A percentile compares a stretch with the other conserved stretches of the same genome.
These are phyloP conservation scores for Metschnikowia reukaufii DNA, from an alignment of 805 yeast genomes.

Conservation along the genomic window DNA sequence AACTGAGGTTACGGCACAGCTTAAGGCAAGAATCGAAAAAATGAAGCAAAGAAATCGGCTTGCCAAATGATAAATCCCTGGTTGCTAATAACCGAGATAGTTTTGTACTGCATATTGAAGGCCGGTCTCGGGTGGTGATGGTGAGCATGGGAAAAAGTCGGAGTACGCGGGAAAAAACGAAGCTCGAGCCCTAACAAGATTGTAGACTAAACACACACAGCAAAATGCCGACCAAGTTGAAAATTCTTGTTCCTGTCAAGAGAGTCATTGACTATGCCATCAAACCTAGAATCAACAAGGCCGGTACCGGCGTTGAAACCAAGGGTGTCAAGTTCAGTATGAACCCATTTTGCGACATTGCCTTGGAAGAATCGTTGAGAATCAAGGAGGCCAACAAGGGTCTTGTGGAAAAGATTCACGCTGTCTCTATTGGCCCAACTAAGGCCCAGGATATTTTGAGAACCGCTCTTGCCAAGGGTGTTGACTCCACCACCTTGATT, in stretches of 20 bases:
- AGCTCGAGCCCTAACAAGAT: neutral
- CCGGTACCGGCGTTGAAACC: slow-evolving; percentile 81
- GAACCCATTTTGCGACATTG: slow-evolving; percentile 98
- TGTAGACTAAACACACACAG: neutral
- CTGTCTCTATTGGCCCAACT: slow-evolving; percentile 85
- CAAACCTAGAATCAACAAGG: slow-evolving; percentile 86
- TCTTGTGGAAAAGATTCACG: slow-evolving; percentile 79
- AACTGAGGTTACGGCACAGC: slow-evolving; percentile 82
- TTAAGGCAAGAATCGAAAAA: slow-evolving; percentile 83
- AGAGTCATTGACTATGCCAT: slow-evolving; percentile 92
- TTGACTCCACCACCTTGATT: slow-evolving; percentile 78
- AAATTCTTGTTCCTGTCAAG: slow-evolving; percentile 90
- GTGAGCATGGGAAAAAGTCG: slow-evolving; percentile 7
- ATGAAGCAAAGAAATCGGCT: slow-evolving; percentile 66
- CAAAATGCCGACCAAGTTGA: slow-evolving; percentile 43
- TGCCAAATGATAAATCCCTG: slow-evolving; percentile 6
- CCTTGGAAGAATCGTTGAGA: slow-evolving; percentile 90
- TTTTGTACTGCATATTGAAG: slow-evolving; percentile 10
- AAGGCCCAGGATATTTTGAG: slow-evolving; percentile 87
- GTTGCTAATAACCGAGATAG: no score
- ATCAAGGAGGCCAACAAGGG: slow-evolving; percentile 65
- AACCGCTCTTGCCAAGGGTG: slow-evolving; percentile 93
- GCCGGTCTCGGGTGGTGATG: slow-evolving; percentile 11
- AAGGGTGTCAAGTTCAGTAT: slow-evolving; percentile 89
- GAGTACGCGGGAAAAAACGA: slow-evolving; percentile 4